Conservation (phyloP, 2,329 filamentous ascomycete species). For the Onygenales sp. region DNA sequence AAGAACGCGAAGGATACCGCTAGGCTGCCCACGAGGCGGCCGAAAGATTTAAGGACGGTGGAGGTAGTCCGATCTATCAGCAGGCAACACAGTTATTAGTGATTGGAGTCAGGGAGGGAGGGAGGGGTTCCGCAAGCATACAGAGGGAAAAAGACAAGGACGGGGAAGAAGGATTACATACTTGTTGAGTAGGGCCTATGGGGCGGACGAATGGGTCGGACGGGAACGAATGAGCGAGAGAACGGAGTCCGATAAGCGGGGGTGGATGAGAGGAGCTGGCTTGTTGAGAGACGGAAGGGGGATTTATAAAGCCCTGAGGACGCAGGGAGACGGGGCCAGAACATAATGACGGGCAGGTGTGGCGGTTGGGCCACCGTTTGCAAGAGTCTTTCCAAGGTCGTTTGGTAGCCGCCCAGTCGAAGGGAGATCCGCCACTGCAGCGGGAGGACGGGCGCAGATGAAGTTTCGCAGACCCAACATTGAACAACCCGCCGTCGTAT, state of each 20-base stretch:
- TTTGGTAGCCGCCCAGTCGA: too few relatives aligned
- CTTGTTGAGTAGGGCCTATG: not conserved
- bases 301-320: not conserved
- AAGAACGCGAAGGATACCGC: constrained; percentile 27
- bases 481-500: too few relatives aligned
- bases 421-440: too few relatives aligned
- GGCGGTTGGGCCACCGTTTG: too few relatives aligned
- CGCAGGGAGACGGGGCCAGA: too few relatives aligned
- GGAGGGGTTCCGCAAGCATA: not conserved
- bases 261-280: not conserved
- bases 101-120: not conserved
- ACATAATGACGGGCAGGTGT: too few relatives aligned
- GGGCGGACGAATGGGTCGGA: not conserved
- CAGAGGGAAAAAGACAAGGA: too few relatives aligned
- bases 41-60: constrained; percentile 19
- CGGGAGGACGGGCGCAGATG: too few relatives aligned
- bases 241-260: not conserved
- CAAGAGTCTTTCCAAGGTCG: too few relatives aligned
- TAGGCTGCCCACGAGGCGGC: constrained; percentile 27
- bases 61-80: constrained; percentile 2
- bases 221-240: not conserved
- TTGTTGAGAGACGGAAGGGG: not conserved
- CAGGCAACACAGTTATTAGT: not conserved
- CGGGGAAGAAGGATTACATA: not conserved
- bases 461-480: too few relatives aligned